These are phyloP conservation scores for Avena eriantha DNA, from an alignment of 176 grass and related monocot genomes.

Conservation along the genomic window DNA sequence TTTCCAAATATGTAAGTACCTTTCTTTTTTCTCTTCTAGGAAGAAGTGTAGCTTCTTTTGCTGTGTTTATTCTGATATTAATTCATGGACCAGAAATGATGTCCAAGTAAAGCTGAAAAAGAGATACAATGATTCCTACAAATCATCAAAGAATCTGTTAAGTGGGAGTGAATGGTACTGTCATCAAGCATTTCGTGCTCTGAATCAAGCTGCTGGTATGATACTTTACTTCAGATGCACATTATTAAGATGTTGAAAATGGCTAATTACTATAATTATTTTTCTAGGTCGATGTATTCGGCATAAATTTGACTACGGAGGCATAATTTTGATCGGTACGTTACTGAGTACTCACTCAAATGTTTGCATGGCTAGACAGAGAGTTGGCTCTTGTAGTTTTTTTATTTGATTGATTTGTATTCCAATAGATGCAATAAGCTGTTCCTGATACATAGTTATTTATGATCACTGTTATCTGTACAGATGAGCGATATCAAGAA, in stretches of 20 bases:
- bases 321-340: slow-evolving; percentile 93
- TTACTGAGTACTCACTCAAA: not conserved
- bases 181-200: slow-evolving; percentile 95
- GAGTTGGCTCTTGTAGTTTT: slow-evolving; percentile 16
- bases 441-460: slow-evolving; percentile 36
- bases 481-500: slow-evolving; percentile 88
- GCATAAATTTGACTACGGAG: slow-evolving; percentile 93
- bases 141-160: slow-evolving; percentile 82
- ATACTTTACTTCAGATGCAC: slow-evolving; percentile 24
- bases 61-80: slow-evolving; percentile 28
- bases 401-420: slow-evolving; percentile 25
- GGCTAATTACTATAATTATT: slow-evolving; percentile 40
- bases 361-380: slow-evolving; percentile 27
- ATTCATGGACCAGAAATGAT: slow-evolving; percentile 81
- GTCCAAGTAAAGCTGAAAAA: slow-evolving; percentile 92
- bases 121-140: slow-evolving; percentile 88
- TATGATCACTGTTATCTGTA: slow-evolving; percentile 38
- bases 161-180: slow-evolving; percentile 98
- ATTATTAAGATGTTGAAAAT: slow-evolving; percentile 37
- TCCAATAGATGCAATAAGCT: not conserved
- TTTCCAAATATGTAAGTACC: slow-evolving; percentile 96
- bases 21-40: slow-evolving; percentile 14
- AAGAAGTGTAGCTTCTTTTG: slow-evolving; percentile 24
- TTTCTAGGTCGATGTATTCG: slow-evolving; percentile 91
- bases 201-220: slow-evolving; percentile 96